Conservation (phyloP, 2,329 filamentous ascomycete genomes). For the Aspergillus proliferans region DNA sequence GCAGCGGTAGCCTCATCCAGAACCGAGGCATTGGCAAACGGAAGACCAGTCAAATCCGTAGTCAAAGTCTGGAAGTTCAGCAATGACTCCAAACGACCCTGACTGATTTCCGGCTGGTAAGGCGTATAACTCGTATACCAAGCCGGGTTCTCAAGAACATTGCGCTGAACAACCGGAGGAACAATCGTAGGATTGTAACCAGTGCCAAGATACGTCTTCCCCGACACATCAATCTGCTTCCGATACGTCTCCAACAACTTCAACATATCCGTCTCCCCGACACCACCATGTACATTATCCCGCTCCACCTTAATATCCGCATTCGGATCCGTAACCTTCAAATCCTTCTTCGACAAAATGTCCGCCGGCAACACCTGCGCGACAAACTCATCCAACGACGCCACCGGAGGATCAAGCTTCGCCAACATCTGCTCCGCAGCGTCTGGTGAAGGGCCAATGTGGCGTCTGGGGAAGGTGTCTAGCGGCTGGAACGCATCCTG, state of each 20-base stretch:
- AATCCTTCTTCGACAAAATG: constrained; percentile 62
- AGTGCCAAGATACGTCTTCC: constrained; percentile 67
- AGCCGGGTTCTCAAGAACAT: constrained; percentile 83
- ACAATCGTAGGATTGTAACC: constrained; percentile 86
- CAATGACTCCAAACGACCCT: constrained; percentile 84
- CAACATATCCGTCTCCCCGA: constrained; percentile 43
- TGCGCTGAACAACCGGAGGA: constrained; percentile 85
- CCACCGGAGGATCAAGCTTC: constrained; percentile 65
- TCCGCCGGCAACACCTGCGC: constrained; percentile 74
- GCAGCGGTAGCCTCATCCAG: constrained; percentile 89
- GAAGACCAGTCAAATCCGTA: constrained; percentile 75
- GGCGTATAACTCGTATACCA: constrained; percentile 99
- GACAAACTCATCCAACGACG: constrained; percentile 74
- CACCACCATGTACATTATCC: constrained; percentile 34
- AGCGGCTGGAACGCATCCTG: constrained; percentile 41
- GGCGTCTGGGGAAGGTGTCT: constrained; percentile 66
- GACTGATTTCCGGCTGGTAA: constrained; percentile 95
- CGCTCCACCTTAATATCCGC: constrained; percentile 36
- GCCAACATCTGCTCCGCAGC: constrained; percentile 74
- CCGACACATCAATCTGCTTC: constrained; percentile 55
- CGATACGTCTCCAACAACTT: constrained; percentile 36
- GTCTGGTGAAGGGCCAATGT: constrained; percentile 73
- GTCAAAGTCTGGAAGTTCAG: constrained; percentile 95
- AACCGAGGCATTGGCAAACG: constrained; percentile 84
- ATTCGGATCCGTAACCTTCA: constrained; percentile 51